Evolutionary conservation across 23 red algal genomes (phyloP).

Genomic region (Pyropia haitanensis): DNA sequence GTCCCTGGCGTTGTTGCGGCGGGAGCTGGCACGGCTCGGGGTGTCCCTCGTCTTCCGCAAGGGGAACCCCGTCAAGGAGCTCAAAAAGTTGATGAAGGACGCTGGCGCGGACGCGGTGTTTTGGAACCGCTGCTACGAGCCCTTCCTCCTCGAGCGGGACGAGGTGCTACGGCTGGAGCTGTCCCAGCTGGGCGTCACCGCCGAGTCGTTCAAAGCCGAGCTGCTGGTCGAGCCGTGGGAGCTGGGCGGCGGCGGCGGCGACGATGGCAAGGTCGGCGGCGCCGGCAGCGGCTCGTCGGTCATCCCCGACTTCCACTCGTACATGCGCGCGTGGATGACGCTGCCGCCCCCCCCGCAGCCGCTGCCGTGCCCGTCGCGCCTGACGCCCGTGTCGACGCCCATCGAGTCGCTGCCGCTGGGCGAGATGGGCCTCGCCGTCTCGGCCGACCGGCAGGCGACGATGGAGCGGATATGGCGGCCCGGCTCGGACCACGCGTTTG

Average conservation of each 20-base stretch:
- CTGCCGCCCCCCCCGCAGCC: slow-evolving; percentile 83
- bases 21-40: slow-evolving; percentile 56
- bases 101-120: slow-evolving; percentile 77
- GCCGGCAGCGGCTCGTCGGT: slow-evolving; percentile 8
- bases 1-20: slow-evolving; percentile 41
- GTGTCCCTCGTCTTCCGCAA: slow-evolving; percentile 51
- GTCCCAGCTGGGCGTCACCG: slow-evolving; percentile 28
- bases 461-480: slow-evolving; percentile 55
- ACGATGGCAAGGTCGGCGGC: not conserved
- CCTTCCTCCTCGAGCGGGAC: slow-evolving; percentile 44
- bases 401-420: slow-evolving; percentile 25
- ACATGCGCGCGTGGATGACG: slow-evolving; percentile 95
- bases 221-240: slow-evolving; percentile 99
- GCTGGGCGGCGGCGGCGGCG: not conserved
- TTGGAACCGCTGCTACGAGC: slow-evolving; percentile 98
- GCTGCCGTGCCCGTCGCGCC: slow-evolving; percentile 25
- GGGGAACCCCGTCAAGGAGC: slow-evolving; percentile 41
- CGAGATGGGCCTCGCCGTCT: slow-evolving; percentile 33
- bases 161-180: slow-evolving; percentile 64
- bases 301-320: slow-evolving; percentile 54
- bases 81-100: slow-evolving; percentile 36
- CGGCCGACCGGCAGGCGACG: slow-evolving; percentile 11
- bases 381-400: slow-evolving; percentile 13
- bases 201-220: slow-evolving; percentile 92
- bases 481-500: slow-evolving; percentile 42